Base-by-base conservation (phyloP, 2,329 filamentous ascomycete genomes). In the Septoria petroselini region DNA sequence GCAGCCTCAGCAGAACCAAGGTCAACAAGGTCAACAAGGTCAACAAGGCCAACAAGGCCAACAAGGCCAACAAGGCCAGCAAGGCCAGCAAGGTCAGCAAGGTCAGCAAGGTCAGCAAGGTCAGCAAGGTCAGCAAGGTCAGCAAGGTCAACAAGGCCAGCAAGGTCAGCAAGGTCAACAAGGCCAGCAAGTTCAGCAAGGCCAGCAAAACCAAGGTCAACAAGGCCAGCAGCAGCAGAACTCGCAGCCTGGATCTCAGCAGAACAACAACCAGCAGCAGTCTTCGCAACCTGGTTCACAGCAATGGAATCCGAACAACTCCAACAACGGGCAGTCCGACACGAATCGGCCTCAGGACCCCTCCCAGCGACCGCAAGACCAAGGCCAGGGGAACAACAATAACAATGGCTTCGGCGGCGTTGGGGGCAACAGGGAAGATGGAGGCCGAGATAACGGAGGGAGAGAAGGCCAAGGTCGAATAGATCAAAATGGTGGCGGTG, bases 171-270 rank as follows among this genome's bases (percentile, higher is more conserved):
- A 21, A 42, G 15, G 17, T 11, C 40, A 42, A 42, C 25, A 12
- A 29, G 7, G 17, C 12, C 40, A 41, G 40, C 40, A 41, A 25
- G n/a, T 8, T 14, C 23, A 15, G 23, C 38, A 42, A 8, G 25
- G 40, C n/a, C 40, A 33, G 7, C 40, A 42, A 19, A 15, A 40
- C n/a, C 14, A 15, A 8, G 30, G 35, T 12, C 21, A 44, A 8
- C 30, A 35, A 37, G 30, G 30, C 30, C 41, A 44, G 18, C 38
- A 40, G n/a, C 38, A 41, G 14, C 19, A 41, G n/a, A 27, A 27
- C n/a, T 21, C 27, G 17, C 21, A 33, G 25, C 42, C 33, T n/a
- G n/a, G n/a, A n/a, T n/a, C n/a, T n/a, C n/a, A n/a, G n/a, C n/a
- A n/a, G 31, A 30, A 47, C 34, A 41, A 41, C 18, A 15, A 18